Evolutionary conservation across 2,329 filamentous ascomycete genomes (phyloP).

Genomic region (Colletotrichum tropicicola): DNA sequence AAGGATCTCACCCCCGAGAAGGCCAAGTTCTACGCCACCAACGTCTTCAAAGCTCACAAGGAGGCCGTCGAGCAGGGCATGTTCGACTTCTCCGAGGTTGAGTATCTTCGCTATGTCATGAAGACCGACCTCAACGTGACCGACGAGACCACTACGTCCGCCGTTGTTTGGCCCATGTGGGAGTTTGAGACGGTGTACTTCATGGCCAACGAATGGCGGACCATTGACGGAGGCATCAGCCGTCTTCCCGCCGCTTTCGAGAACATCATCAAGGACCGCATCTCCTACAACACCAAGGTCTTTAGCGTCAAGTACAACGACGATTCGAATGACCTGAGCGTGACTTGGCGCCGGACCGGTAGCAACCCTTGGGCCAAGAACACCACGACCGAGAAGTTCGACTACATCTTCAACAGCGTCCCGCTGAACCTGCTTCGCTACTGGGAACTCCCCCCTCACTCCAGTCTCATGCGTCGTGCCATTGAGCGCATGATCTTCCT

Average conservation of each 20-base stretch:
- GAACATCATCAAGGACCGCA: conserved; percentile 39
- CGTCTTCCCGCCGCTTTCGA: conserved; percentile 45
- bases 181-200: conserved; percentile 40
- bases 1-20: conserved; percentile 34
- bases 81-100: conserved; percentile 41
- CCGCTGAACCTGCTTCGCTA: conserved; percentile 47
- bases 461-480: conserved; percentile 37
- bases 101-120: conserved; percentile 43
- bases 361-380: conserved; percentile 33
- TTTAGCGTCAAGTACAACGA: conserved; percentile 35
- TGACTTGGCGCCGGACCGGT: conserved; percentile 33
- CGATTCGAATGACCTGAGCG: conserved; percentile 31
- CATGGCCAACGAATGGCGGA: conserved; percentile 36
- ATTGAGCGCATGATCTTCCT: conserved; percentile 37
- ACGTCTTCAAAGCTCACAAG: conserved; percentile 42
- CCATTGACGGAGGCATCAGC: conserved; percentile 44
- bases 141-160: conserved; percentile 41
- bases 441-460: conserved; percentile 46
- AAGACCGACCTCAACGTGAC: conserved; percentile 46
- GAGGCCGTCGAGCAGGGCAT: conserved; percentile 38
- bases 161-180: conserved; percentile 39
- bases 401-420: conserved; percentile 47
- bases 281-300: conserved; percentile 35
- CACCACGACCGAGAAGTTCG: conserved; percentile 41
- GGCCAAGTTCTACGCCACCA: conserved; percentile 34